Percentiles rank a stretch among this genome's conserved stretches.
Evolutionary conservation across 1,284 basidiomycete genomes (phyloP).

Genomic region (Apiotrichum sp.): DNA sequence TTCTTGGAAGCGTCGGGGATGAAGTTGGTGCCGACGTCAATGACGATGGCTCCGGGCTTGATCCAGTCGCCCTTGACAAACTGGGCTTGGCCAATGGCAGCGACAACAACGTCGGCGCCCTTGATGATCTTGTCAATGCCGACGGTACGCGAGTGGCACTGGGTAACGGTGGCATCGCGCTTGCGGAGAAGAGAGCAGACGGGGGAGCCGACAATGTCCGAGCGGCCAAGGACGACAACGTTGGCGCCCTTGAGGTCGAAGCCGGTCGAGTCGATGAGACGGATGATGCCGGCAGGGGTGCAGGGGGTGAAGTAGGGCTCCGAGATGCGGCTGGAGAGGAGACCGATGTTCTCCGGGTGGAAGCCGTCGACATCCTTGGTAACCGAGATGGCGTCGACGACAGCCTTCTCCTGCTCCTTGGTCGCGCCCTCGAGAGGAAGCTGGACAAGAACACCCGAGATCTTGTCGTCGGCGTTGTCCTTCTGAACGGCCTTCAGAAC

Average conservation of each 20-base stretch:
- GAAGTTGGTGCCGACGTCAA: slow-evolving; percentile 98
- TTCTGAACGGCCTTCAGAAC: slow-evolving; percentile 71
- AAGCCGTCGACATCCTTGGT: slow-evolving; percentile 98
- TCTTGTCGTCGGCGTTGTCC: slow-evolving; percentile 74
- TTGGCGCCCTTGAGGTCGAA: slow-evolving; percentile 68
- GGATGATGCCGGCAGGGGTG: slow-evolving; percentile 89
- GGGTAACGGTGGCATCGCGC: slow-evolving; percentile 92
- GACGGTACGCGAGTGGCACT: slow-evolving; percentile 87
- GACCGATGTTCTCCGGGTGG: slow-evolving; percentile 98
- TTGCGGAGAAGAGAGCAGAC: slow-evolving; percentile 84
- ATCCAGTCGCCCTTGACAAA: slow-evolving; percentile 92
- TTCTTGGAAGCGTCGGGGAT: slow-evolving; percentile 87
- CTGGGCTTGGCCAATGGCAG: slow-evolving; percentile 87
- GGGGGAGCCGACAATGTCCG: slow-evolving; percentile 96
- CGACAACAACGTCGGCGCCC: slow-evolving; percentile 84
- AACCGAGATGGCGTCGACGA: slow-evolving; percentile 91
- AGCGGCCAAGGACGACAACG: slow-evolving; percentile 90
- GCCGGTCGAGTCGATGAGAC: slow-evolving; percentile 78
- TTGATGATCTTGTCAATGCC: slow-evolving; percentile 74
- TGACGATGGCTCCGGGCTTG: slow-evolving; percentile 87
- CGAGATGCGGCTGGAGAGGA: slow-evolving; percentile 83
- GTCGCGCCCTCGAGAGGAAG: slow-evolving; percentile 86
- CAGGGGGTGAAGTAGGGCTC: slow-evolving; percentile 90
- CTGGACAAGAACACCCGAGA: slow-evolving; percentile 92
- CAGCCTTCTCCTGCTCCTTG: slow-evolving; percentile 75